Evolutionary conservation across 2,329 filamentous ascomycete species (phyloP).

Genomic region (Myriosclerotinia curreyana): DNA sequence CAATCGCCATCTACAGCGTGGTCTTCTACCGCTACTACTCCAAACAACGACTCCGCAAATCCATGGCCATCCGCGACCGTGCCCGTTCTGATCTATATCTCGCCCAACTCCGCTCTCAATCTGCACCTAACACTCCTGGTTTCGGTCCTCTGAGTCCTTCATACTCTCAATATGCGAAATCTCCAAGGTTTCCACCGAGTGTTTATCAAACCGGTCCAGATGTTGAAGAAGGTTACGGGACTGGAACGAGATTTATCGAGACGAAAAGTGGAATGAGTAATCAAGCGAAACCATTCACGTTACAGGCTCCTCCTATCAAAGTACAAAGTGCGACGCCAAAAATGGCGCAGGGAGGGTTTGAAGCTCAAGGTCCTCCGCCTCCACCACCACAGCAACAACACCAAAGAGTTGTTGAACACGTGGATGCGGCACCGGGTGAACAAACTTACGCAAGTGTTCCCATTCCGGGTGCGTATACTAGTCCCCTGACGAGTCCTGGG

Average conservation of each 20-base stretch:
- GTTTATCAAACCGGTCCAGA: conserved; percentile 53
- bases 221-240: conserved; percentile 48
- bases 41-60: conserved; percentile 92
- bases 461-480: conserved; percentile 79
- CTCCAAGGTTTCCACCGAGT: conserved; percentile 59
- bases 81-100: conserved; percentile 95
- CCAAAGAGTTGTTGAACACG: conserved; percentile 56
- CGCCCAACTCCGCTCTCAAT: conserved; percentile 77
- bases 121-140: conserved; percentile 90
- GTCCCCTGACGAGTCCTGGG: conserved; percentile 47
- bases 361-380: conserved; percentile 41
- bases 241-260: conserved; percentile 51
- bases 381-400: not conserved
- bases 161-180: conserved; percentile 42
- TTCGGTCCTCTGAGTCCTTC: conserved; percentile 68
- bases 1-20: conserved; percentile 87
- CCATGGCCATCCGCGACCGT: conserved; percentile 92
- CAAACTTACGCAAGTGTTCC: conserved; percentile 81
- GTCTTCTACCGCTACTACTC: conserved; percentile 98
- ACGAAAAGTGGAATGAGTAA: conserved; percentile 55
- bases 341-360: conserved; percentile 60
- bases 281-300: conserved; percentile 69
- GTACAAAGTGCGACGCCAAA: conserved; percentile 72
- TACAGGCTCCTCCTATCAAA: conserved; percentile 80
- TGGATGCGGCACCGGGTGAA: conserved; percentile 72